These are phyloP conservation scores for Aspergillus eucalypticola DNA, from an alignment of 2,329 filamentous ascomycete species.

Conservation along the genomic window DNA sequence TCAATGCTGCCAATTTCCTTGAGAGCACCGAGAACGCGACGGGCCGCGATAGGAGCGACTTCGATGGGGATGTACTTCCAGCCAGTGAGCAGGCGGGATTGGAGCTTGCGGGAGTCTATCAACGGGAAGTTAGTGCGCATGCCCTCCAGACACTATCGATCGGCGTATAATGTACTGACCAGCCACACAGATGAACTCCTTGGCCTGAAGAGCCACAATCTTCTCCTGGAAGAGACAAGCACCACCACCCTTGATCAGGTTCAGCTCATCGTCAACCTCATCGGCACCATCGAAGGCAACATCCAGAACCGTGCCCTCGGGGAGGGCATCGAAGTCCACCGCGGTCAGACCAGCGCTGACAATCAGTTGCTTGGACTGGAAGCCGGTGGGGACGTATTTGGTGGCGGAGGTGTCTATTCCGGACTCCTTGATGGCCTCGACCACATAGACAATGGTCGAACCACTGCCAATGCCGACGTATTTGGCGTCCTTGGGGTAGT, in stretches of 20 bases:
- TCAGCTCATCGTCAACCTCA: slow-evolving; percentile 91
- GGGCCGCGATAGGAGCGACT: slow-evolving; percentile 80
- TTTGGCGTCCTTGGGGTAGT: slow-evolving; percentile 58
- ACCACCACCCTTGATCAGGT: slow-evolving; percentile 96
- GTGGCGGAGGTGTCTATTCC: slow-evolving; percentile 57
- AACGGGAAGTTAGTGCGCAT: not conserved
- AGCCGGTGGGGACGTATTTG: slow-evolving; percentile 89
- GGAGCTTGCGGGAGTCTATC: slow-evolving; percentile 85
- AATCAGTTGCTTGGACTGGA: slow-evolving; percentile 86
- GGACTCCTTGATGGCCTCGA: slow-evolving; percentile 61
- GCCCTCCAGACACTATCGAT: not conserved
- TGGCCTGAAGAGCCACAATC: slow-evolving; percentile 80
- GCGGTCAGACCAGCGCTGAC: slow-evolving; percentile 73
- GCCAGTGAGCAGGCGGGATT: slow-evolving; percentile 67
- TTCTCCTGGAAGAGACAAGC: slow-evolving; percentile 99
- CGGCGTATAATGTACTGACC: slow-evolving; percentile 51
- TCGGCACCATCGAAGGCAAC: slow-evolving; percentile 96
- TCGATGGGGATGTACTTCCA: slow-evolving; percentile 93
- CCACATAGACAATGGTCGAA: slow-evolving; percentile 67
- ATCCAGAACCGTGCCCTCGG: slow-evolving; percentile 67
- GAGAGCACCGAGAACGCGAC: slow-evolving; percentile 73
- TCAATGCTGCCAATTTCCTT: slow-evolving; percentile 69
- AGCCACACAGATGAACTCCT: slow-evolving; percentile 84
- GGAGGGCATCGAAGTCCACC: slow-evolving; percentile 74
- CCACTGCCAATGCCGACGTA: slow-evolving; percentile 67